A percentile compares a stretch with the other conserved stretches of the same genome.
These are phyloP conservation scores for Plasmodium knowlesi DNA, from an alignment of 169 alveolate genomes.

Conservation along the genomic window DNA sequence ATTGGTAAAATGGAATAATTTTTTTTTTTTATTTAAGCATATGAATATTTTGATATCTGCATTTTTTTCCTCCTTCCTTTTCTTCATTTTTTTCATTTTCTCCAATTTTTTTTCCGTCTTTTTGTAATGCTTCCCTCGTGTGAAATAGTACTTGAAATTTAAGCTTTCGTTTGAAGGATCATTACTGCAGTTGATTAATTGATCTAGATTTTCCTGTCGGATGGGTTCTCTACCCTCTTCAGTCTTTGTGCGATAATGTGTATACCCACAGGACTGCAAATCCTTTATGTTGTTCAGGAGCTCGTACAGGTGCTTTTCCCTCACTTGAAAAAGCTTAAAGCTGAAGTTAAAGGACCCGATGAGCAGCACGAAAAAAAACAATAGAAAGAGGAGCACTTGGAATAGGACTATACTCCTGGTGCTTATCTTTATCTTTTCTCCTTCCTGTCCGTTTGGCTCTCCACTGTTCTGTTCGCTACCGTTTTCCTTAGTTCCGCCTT, in stretches of 20 bases:
- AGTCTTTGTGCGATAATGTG: neutral
- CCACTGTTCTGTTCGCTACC: neutral
- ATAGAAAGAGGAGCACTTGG: constrained; percentile 35
- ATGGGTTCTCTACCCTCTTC: neutral
- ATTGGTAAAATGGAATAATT: neutral
- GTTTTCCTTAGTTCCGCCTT: neutral
- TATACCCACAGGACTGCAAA: constrained; percentile 9
- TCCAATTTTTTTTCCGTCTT: neutral
- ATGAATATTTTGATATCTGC: constrained; percentile 58
- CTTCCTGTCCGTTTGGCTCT: neutral
- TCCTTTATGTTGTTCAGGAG: constrained; percentile 16
- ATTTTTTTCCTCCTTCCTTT: neutral
- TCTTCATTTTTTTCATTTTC: neutral
- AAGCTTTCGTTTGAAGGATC: neutral
- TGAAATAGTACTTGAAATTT: constrained; percentile 69
- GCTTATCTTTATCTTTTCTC: constrained; percentile 10
- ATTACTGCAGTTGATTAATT: constrained; percentile 7
- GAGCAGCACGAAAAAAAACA: constrained; percentile 55
- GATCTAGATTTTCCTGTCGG: constrained; percentile 1
- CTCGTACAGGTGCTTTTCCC: constrained; percentile 72
- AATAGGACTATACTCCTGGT: constrained; percentile 42
- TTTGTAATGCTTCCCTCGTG: constrained; percentile 48
- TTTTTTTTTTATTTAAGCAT: constrained; percentile 52
- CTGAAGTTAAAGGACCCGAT: constrained; percentile 74
- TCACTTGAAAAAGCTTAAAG: constrained; percentile 67